phyloP scores from a whole-genome alignment of 83 land plant species.

The Diphasiastrum complanatum region DNA sequence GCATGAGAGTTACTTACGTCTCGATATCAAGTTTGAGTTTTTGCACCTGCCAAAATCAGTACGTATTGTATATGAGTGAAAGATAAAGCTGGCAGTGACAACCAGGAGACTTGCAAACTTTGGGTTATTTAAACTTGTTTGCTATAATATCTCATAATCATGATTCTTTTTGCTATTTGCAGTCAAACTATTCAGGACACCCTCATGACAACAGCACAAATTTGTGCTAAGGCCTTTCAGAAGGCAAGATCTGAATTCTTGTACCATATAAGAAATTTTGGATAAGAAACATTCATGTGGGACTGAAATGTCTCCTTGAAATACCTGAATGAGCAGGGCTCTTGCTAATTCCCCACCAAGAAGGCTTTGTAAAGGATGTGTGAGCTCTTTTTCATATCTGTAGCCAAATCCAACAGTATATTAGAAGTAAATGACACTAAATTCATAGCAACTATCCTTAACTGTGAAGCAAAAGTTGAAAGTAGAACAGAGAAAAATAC shows the following conservation, averaged over 20 bases:
- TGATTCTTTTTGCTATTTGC: too few species aligned
- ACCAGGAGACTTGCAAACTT: too few species aligned
- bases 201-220: background rate
- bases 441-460: too few species aligned
- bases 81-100: too few species aligned
- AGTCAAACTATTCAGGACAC: too few species aligned
- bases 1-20: constrained; percentile 89
- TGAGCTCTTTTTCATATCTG: constrained; percentile 89
- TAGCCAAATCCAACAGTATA: background rate
- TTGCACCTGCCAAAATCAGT: constrained; percentile 56
- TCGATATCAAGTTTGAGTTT: constrained; percentile 93
- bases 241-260: too few species aligned
- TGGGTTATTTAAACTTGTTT: too few species aligned
- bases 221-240: background rate
- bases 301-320: background rate
- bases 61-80: background rate
- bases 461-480: too few species aligned
- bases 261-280: too few species aligned
- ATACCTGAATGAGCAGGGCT: constrained; percentile 85
- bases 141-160: too few species aligned
- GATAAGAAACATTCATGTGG: background rate
- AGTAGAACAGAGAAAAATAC: too few species aligned
- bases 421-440: background rate
- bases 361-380: constrained; percentile 76
- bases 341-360: constrained; percentile 78